A percentile compares a stretch with the other conserved stretches of the same genome.
Evolutionary conservation across 768 basidiomycete species (phyloP).

Genomic region (Galerina sulciceps): DNA sequence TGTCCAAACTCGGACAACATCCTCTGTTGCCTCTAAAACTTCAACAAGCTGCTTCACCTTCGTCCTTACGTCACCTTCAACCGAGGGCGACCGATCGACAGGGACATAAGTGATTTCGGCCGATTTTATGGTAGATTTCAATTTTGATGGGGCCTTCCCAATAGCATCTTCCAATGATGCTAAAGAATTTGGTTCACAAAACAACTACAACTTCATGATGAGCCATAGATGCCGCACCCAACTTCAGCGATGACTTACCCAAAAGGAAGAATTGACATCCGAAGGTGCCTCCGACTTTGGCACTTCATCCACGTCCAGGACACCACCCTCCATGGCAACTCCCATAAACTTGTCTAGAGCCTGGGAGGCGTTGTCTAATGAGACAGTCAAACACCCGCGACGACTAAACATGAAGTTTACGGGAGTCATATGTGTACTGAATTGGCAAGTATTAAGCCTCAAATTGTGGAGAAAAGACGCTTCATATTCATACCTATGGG

Average conservation of each 20-base stretch:
- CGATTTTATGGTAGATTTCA: conserved; percentile 35
- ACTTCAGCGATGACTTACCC: not conserved
- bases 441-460: not conserved
- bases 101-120: conserved; percentile 64
- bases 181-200: conserved; percentile 23
- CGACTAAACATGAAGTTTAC: conserved; percentile 70
- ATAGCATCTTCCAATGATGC: conserved; percentile 20
- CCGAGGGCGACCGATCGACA: conserved; percentile 37
- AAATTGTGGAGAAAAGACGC: not conserved
- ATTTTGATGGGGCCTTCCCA: conserved; percentile 11
- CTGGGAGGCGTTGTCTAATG: conserved; percentile 37
- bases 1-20: conserved; percentile 64
- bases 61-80: conserved; percentile 40
- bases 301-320: conserved; percentile 24
- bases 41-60: conserved; percentile 50
- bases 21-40: conserved; percentile 59
- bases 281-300: not conserved
- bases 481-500: conserved; percentile 44
- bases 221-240: not conserved
- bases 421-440: conserved; percentile 62
- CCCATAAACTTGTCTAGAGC: conserved; percentile 45
- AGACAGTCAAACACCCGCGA: conserved; percentile 54
- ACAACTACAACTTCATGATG: conserved; percentile 14
- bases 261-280: conserved; percentile 5
- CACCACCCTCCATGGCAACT: conserved; percentile 29